phyloP scores from a whole-genome alignment of 2,329 filamentous ascomycete species.

The Neonectria hederae region DNA sequence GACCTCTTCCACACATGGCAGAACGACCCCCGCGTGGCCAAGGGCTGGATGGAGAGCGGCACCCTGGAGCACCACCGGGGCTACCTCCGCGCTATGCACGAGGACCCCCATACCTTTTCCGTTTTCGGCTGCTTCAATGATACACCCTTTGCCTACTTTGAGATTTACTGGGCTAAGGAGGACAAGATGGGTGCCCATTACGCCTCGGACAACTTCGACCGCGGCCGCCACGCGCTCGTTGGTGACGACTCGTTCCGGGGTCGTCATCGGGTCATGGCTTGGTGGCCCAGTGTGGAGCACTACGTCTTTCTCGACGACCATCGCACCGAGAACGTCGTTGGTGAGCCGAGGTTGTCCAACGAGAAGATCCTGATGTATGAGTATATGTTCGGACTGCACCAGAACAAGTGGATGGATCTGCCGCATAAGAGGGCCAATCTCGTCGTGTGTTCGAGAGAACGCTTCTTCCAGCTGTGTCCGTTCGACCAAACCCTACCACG shows the following conservation, averaged over 20 bases:
- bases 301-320: slow-evolving; percentile 70
- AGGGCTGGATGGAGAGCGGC: slow-evolving; percentile 81
- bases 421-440: slow-evolving; percentile 77
- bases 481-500: slow-evolving; percentile 64
- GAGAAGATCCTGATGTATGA: slow-evolving; percentile 77
- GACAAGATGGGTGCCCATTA: slow-evolving; percentile 67
- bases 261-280: slow-evolving; percentile 66
- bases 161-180: slow-evolving; percentile 66
- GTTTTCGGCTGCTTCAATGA: slow-evolving; percentile 76
- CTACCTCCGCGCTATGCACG: slow-evolving; percentile 72
- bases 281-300: slow-evolving; percentile 70
- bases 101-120: slow-evolving; percentile 74
- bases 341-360: slow-evolving; percentile 77
- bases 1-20: slow-evolving; percentile 79
- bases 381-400: slow-evolving; percentile 75
- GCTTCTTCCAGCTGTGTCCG: slow-evolving; percentile 75
- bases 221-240: slow-evolving; percentile 66
- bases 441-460: slow-evolving; percentile 69
- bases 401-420: slow-evolving; percentile 77
- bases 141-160: slow-evolving; percentile 77
- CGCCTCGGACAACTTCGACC: slow-evolving; percentile 63
- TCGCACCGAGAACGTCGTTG: slow-evolving; percentile 65
- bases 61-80: slow-evolving; percentile 75
- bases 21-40: slow-evolving; percentile 80
- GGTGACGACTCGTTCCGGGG: slow-evolving; percentile 68